These are phyloP conservation scores for Cornus florida DNA, from an alignment of 148 eudicot genomes.

Conservation along the genomic window DNA sequence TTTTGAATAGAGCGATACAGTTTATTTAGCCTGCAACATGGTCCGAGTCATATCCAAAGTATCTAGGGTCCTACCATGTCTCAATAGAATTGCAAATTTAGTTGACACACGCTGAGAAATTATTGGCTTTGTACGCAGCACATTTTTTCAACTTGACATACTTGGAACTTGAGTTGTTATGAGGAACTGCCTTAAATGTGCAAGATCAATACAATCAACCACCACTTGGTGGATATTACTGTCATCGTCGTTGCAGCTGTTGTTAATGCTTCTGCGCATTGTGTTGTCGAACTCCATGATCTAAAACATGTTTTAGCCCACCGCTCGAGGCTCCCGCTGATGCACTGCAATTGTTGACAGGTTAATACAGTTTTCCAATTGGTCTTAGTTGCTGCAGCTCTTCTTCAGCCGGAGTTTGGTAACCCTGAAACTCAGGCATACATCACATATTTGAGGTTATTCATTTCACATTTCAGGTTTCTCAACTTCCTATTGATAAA, in stretches of 20 bases:
- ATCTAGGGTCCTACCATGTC: not conserved
- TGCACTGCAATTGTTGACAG: conserved; percentile 30
- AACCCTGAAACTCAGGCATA: conserved; percentile 63
- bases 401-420: conserved; percentile 92
- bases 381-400: conserved; percentile 76
- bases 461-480: not conserved
- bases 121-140: not conserved
- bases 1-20: not conserved
- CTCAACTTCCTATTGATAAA: not conserved
- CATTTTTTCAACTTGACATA: not conserved
- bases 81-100: not conserved
- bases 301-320: no score
- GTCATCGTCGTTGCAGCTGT: no score
- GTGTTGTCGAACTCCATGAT: no score
- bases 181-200: not conserved
- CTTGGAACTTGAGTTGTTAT: not conserved
- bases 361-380: conserved; percentile 92
- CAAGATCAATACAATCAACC: not conserved
- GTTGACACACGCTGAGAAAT: not conserved
- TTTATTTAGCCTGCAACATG: not conserved
- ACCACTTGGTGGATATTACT: no score
- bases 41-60: not conserved
- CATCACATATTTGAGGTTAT: conserved; percentile 78
- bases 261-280: no score
- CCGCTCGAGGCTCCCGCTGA: not conserved